Evolutionary conservation across 2,329 filamentous ascomycete species (phyloP), one percentile per base, ranked within the genome.

Genomic region (Fonsecaea nubica): DNA sequence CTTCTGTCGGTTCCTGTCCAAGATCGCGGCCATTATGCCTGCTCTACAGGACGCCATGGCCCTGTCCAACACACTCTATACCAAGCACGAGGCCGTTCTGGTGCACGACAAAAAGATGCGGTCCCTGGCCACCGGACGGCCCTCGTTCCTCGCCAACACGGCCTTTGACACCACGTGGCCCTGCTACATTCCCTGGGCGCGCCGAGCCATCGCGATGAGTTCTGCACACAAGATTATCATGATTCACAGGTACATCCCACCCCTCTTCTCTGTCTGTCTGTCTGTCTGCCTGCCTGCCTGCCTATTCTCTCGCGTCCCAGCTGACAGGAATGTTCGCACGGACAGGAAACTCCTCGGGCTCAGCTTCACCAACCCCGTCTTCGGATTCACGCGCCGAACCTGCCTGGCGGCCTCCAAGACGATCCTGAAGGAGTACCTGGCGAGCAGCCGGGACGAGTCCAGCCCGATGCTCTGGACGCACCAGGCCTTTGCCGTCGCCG

Each of bases 391-490:
- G 12, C 75, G 80, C 18, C 77, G 78, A 71, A 80, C 80, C 0
- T 81, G 79, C 58, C 72, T 78, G 30, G 77, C 75, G 8, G 77
- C 79, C 2, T 76, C 80, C n/a, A 76, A 75, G 69, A 80, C 72
- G 56, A 81, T 83, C 62, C 70, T 78, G 56, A 76, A 77, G n/a
- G 73, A 77, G 32, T 78, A 80, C 69, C 74, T 72, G 12, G 73
- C 73, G 25, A 73, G 70, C 25, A 79, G 79, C 69, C 75, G 71
- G 15, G 74, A 77, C 4, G 72, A 77, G 5, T 56, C 62, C 10
- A 79, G 79, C 38, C 80, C 80, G 0, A 76, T 79, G 9, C 74
- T 80, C 58, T 82, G 80, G 80, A 79, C 80, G 32, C 74, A 79
- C 36, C 68, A 80, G 60, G 77, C 78, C 1, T 80, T 80, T 53